Evolutionary conservation across 2,329 filamentous ascomycete genomes (phyloP), one percentile per base, ranked within the genome.

Genomic region (Emydomyces testavorans): DNA sequence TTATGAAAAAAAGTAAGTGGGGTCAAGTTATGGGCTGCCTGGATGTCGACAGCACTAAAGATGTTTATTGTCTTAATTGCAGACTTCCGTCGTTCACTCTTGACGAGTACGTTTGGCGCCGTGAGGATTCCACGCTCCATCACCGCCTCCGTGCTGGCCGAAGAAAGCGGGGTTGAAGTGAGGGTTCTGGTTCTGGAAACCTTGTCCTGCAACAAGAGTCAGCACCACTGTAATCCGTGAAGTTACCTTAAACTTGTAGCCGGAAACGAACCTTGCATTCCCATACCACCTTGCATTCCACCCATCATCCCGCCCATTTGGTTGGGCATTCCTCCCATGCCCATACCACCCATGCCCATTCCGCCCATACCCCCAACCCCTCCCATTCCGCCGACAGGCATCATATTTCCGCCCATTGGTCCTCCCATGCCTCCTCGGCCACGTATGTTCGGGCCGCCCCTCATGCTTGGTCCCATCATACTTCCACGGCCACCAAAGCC

Each of bases 121-220:
- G 56, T 90, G 85, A 4, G 85, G 85, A 59, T 90, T 90, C 72
- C 84, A 85, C 65, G 79, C 79, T 48, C 81, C 80, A 36, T 69
- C 69, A 26, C 66, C 65, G 34, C 62, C 67, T 50, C 67, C 66
- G 43, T 69, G 69, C 48, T 71, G 71, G 40, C 72, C 71, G 63
- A 87, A 90, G 68, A 87, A 88, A 50, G 74, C 78, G 31, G 81
- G 78, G 60, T 83, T 85, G 67, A 88, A 90, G 58, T 80, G 78
- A 47, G 76, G 74, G 59, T 78, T 78, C 69, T 82, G 80, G 51
- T 74, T 78, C 67, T 80, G 78, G 64, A 87, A 87, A 39, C 66
- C 70, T 66, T 56, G 54, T 44, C 52, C 52, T 57, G 56, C 5
- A 52, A 49, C 4, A 16, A 10, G 11, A 29, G 28, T 48, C 18